phyloP scores from a whole-genome alignment of 1,284 basidiomycete species.

The Tilletia caries region DNA sequence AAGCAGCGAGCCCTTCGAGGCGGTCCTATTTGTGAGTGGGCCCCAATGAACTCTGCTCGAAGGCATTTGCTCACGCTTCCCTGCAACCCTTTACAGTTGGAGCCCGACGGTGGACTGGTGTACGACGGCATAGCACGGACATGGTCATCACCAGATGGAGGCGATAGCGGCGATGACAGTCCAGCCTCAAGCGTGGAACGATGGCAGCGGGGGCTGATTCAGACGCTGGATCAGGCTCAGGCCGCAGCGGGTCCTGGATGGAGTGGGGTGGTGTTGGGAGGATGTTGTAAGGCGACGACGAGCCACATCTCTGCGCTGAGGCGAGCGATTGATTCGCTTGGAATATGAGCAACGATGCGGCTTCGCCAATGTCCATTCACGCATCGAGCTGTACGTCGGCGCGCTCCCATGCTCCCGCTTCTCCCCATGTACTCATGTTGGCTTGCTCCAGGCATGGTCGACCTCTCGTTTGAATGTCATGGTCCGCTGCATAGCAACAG shows the following conservation, averaged over 20 bases:
- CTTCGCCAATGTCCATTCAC: background rate
- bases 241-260: background rate
- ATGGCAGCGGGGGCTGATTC: background rate
- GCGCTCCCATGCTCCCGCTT: too few species aligned
- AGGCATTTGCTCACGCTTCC: background rate
- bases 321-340: background rate
- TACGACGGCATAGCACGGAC: slow-evolving; percentile 28
- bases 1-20: slow-evolving; percentile 23
- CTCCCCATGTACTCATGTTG: too few species aligned
- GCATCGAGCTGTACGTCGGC: too few species aligned
- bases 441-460: too few species aligned
- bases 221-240: too few species aligned
- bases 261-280: slow-evolving; percentile 3
- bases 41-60: background rate
- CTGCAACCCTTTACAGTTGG: slow-evolving; percentile 21
- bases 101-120: slow-evolving; percentile 45
- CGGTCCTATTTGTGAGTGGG: slow-evolving; percentile 34
- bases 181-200: background rate
- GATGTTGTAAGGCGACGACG: slow-evolving; percentile 10
- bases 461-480: too few species aligned
- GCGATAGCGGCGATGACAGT: background rate
- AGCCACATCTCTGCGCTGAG: slow-evolving; percentile 2
- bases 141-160: background rate
- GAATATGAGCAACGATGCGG: background rate
- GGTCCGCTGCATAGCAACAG: too few species aligned